Base-by-base conservation (phyloP, 441 rosid genomes). In the Macaranga tanarius region DNA sequence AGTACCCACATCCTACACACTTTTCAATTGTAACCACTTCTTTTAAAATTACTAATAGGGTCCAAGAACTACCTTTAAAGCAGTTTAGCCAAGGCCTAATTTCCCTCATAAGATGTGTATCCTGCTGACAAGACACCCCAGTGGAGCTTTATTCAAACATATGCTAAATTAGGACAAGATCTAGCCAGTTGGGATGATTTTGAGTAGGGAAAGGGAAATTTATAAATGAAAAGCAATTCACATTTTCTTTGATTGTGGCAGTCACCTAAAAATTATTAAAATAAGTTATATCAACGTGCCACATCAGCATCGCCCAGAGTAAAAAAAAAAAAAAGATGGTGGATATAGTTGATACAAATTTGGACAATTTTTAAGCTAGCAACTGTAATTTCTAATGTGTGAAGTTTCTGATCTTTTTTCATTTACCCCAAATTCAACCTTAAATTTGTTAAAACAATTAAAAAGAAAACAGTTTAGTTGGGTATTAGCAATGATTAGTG, bases 51-150 rank as follows among this genome's bases (percentile, higher is more conserved):
- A 56, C 4, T 12, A 20, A 31, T 20, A 47, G n/a, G 62, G 10
- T 55, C 31, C 61, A 67, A n/a, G 25, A 67, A 67, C 71, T 34
- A 42, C 7, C 11, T 38, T 56, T 22, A 34, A 7, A 69, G 34
- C 52, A 40, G 55, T 54, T 55, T 3, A 38, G 10, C 23, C 52
- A 26, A 40, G 16, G 31, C 55, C 34, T 6, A 47, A 16, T 47
- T 22, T 15, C 69, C 7, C 20, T 65, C 20, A 11, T 52, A 51
- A 6, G 26, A 19, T 34, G 19, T 28, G 38, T 31, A 25, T 19
- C 59, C 10, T n/a, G 38, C 38, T 50, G 45, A 23, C 11, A 62
- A 8, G 48, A 4, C 31, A 16, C 15, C 0, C 56, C 9, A 23
- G 31, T 52, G 19, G 9, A 67, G 9, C 28, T 28, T 50, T 17